These are phyloP conservation scores for Pulveroboletus sp. DNA, from an alignment of 768 basidiomycete species.

Conservation along the genomic window DNA sequence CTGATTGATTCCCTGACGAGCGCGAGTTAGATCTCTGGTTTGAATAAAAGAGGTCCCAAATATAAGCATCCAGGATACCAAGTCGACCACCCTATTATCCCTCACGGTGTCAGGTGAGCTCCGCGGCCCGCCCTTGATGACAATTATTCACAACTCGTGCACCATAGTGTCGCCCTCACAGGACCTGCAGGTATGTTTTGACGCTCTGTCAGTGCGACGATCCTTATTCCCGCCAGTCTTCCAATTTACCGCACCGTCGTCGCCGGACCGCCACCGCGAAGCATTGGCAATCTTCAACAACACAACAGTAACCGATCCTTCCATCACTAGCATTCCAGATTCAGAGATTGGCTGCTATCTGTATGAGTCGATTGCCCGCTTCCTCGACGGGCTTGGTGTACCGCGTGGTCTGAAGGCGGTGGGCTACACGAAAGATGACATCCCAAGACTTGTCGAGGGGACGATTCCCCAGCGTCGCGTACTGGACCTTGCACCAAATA, in stretches of 20 bases:
- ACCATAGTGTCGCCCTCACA: conserved; percentile 72
- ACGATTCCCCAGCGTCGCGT: conserved; percentile 91
- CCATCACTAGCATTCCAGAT: conserved; percentile 71
- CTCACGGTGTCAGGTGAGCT: conserved; percentile 76
- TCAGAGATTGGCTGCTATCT: conserved; percentile 73
- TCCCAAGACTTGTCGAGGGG: conserved; percentile 79
- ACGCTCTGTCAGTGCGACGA: background rate
- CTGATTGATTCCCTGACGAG: background rate
- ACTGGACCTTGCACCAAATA: conserved; percentile 86
- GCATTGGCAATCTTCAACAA: conserved; percentile 79
- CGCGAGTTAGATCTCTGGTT: conserved; percentile 68
- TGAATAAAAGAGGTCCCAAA: conserved; percentile 92
- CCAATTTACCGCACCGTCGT: conserved; percentile 92
- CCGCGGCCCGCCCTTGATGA: background rate
- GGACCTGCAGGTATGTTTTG: conserved; percentile 67
- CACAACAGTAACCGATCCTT: conserved; percentile 62
- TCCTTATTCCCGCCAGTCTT: conserved; percentile 53
- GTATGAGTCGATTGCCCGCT: conserved; percentile 82
- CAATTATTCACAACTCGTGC: conserved; percentile 1
- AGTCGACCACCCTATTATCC: conserved; percentile 85
- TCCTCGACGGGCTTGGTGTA: conserved; percentile 80
- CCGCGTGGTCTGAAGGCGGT: conserved; percentile 84
- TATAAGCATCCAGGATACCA: conserved; percentile 90
- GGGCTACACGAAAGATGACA: conserved; percentile 65
- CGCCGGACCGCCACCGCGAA: conserved; percentile 86